Conservation (phyloP, 2,329 filamentous ascomycete species). For the Nakataea oryzae region DNA sequence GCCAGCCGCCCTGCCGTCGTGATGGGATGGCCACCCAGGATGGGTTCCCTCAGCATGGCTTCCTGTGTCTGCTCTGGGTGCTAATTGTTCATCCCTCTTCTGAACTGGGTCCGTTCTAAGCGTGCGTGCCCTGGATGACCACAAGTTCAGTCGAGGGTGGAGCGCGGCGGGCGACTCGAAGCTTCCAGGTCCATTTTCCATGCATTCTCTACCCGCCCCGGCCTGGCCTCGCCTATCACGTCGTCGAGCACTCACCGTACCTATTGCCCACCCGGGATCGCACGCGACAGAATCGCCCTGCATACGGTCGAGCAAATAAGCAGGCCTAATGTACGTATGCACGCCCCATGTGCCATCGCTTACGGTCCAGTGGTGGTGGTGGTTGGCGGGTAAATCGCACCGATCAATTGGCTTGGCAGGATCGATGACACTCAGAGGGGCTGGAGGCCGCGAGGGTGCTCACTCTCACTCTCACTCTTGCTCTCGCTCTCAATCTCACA, state of each 20-base stretch:
- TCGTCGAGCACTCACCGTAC: not conserved
- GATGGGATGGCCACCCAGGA: no score
- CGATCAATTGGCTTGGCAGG: not conserved
- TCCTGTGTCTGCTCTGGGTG: not conserved
- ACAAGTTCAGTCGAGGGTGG: not conserved
- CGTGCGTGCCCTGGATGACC: not conserved
- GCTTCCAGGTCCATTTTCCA: not conserved
- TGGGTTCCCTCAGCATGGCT: not conserved
- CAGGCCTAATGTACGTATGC: not conserved
- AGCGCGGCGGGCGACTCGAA: not conserved
- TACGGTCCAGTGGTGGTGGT: not conserved
- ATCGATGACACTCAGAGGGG: not conserved
- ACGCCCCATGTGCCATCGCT: not conserved
- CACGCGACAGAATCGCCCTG: not conserved
- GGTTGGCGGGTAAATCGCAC: not conserved
- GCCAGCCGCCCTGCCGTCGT: no score
- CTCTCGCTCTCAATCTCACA: no score
- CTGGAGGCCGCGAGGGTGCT: no score
- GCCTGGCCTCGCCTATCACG: not conserved
- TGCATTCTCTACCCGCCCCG: not conserved
- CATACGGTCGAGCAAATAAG: not conserved
- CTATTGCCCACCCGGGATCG: not conserved
- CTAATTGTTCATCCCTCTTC: not conserved
- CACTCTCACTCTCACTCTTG: no score
- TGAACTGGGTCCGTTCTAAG: not conserved